Conservation (phyloP, 345 rosid genomes). For the Pugionium cornutum region DNA sequence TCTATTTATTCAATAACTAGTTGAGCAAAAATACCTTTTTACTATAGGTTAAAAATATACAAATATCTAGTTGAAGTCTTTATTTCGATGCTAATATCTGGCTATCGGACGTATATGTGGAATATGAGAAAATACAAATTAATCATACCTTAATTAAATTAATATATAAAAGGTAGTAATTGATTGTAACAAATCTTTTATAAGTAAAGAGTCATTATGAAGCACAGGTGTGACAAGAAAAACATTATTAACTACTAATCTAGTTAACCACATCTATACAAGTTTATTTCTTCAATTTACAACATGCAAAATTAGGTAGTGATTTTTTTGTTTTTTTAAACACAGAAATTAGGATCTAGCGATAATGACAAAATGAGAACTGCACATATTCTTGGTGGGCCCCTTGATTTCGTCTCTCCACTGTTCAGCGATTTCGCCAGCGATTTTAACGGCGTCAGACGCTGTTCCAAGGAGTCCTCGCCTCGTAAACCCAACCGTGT, state of each 20-base stretch:
- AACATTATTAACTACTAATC: slow-evolving; percentile 3
- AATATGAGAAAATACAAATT: background rate
- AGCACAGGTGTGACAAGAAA: background rate
- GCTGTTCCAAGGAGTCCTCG: slow-evolving; percentile 81
- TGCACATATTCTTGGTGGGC: slow-evolving; percentile 27
- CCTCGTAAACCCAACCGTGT: slow-evolving; percentile 84
- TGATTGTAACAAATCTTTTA: background rate
- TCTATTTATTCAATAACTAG: background rate
- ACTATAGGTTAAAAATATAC: too few species aligned
- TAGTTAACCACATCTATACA: slow-evolving; percentile 25
- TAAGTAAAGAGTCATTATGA: background rate
- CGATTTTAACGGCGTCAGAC: slow-evolving; percentile 69
- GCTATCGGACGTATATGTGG: background rate
- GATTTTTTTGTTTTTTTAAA: background rate
- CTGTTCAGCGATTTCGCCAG: slow-evolving; percentile 58
- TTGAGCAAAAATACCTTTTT: background rate
- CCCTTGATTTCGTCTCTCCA: slow-evolving; percentile 48
- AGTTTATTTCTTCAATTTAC: slow-evolving; percentile 34
- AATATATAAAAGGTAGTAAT: background rate
- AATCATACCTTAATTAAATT: background rate
- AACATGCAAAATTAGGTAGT: slow-evolving; percentile 31
- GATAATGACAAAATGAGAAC: slow-evolving; percentile 52
- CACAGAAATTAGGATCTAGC: slow-evolving; percentile 24
- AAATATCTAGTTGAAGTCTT: too few species aligned
- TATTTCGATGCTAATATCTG: background rate